These are phyloP conservation scores for Mallotus nudiflorus DNA, from an alignment of 345 rosid genomes.

Conservation along the genomic window DNA sequence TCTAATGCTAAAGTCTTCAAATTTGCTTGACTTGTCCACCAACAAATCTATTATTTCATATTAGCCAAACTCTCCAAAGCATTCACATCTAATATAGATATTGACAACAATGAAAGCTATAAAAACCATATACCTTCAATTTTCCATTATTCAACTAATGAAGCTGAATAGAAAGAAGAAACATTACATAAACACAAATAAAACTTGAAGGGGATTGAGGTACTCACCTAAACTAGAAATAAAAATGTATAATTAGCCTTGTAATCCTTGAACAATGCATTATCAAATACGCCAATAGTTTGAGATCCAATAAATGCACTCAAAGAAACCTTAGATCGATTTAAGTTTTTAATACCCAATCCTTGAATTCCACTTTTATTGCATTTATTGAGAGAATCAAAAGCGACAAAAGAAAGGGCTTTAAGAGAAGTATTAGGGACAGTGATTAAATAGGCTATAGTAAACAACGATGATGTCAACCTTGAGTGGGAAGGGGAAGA, in stretches of 20 bases:
- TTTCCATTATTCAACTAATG: background rate
- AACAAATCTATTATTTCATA: background rate
- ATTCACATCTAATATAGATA: background rate
- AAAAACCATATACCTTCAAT: background rate
- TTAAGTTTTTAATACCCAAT: conserved; percentile 29
- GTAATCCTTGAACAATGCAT: conserved; percentile 70
- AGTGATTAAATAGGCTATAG: conserved; percentile 41
- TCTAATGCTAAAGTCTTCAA: no score
- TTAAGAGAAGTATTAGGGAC: conserved; percentile 19
- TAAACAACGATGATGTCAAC: conserved; percentile 19
- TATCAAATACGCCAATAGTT: conserved; percentile 41
- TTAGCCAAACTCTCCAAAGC: background rate
- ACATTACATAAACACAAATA: background rate
- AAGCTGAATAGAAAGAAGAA: background rate
- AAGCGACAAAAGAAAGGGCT: conserved; percentile 30
- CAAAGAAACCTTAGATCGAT: conserved; percentile 65
- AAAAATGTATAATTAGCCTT: conserved; percentile 75
- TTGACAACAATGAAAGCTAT: background rate
- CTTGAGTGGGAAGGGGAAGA: conserved; percentile 7
- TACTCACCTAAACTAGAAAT: conserved; percentile 89
- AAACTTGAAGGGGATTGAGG: background rate
- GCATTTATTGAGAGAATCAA: conserved; percentile 38
- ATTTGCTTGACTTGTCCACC: background rate
- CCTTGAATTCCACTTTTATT: conserved; percentile 24
- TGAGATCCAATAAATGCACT: conserved; percentile 69